These are phyloP conservation scores for Aspergillus campestris DNA, from an alignment of 495 filamentous ascomycete genomes.

Conservation along the genomic window DNA sequence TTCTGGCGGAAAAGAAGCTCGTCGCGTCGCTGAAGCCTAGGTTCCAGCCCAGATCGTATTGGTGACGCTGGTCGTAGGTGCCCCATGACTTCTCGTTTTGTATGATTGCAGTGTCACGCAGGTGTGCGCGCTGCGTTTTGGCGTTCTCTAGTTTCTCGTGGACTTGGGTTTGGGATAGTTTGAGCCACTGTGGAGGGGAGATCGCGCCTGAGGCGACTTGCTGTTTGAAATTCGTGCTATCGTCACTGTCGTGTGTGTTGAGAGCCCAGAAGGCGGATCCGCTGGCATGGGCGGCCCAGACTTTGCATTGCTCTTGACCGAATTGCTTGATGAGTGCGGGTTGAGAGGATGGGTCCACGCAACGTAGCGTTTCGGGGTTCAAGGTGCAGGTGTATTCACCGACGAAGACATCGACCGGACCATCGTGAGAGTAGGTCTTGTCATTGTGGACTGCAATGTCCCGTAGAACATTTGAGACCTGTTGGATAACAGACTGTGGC, in stretches of 20 bases:
- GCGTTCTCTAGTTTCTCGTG: slow-evolving; percentile 20
- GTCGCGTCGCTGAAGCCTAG: slow-evolving; percentile 43
- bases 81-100: slow-evolving; percentile 40
- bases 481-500: slow-evolving; percentile 39
- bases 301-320: slow-evolving; percentile 33
- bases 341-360: slow-evolving; percentile 16
- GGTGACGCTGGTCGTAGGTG: slow-evolving; percentile 35
- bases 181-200: slow-evolving; percentile 22
- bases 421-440: slow-evolving; percentile 28
- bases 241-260: slow-evolving; percentile 48
- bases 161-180: slow-evolving; percentile 23
- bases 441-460: slow-evolving; percentile 23
- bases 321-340: slow-evolving; percentile 31
- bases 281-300: slow-evolving; percentile 34
- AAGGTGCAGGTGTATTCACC: slow-evolving; percentile 50
- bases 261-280: slow-evolving; percentile 47
- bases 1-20: slow-evolving; percentile 34
- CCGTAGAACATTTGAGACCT: slow-evolving; percentile 13
- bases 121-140: slow-evolving; percentile 16
- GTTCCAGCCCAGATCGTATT: slow-evolving; percentile 44
- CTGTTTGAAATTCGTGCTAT: slow-evolving; percentile 45
- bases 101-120: slow-evolving; percentile 18
- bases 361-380: slow-evolving; percentile 33
- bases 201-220: slow-evolving; percentile 35
- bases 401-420: slow-evolving; percentile 39